Base-by-base conservation (phyloP, 2,329 filamentous ascomycete genomes). In the Beauveria medogensis region DNA sequence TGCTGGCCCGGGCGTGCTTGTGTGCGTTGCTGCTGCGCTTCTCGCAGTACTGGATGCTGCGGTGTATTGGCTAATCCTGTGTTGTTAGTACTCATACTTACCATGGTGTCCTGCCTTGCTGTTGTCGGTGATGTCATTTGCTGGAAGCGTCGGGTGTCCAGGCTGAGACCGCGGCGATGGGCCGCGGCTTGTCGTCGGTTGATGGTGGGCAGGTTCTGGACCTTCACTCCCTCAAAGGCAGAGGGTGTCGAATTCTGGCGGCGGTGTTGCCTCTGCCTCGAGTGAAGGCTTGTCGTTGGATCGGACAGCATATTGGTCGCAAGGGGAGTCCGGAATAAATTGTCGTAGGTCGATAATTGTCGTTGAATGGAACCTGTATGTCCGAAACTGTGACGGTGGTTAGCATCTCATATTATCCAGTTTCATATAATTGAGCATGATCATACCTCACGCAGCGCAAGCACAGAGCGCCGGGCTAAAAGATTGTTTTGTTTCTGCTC, bases 231-330 rank as follows among this genome's bases (percentile, higher is more conserved):
- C 74, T 93, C 90, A 77, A 90, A 90, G 73, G 83, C 84, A 75
- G 83, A 84, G 66, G 90, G 90, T 71, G 90, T 93, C 70, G 92
- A 96, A 71, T 90, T 88, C 80, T 96, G 91, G 78, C 92, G 89
- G 75, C 90, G 84, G 78, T 96, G 91, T 60, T 74, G 73, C 68
- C 69, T 69, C 69, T 74, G 73, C 50, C 72, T 68, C 76, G 83
- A 82, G 74, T 90, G 87, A 80, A 91, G 85, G 80, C 81, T 86
- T 77, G 82, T 85, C 71, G 83, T 80, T 74, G 84, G 80, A 80
- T 88, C 86, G 78, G 89, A 89, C 86, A 92, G 87, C 90, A 92
- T 92, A 62, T 77, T 80, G 83, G 79, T 81, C 82, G 85, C 71
- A 82, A 84, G 84, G 80, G 65, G 77, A 89, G 85, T 88, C 84